Conservation (phyloP, 2,329 filamentous ascomycete species). For the Fusarium pseudoanthophilum region DNA sequence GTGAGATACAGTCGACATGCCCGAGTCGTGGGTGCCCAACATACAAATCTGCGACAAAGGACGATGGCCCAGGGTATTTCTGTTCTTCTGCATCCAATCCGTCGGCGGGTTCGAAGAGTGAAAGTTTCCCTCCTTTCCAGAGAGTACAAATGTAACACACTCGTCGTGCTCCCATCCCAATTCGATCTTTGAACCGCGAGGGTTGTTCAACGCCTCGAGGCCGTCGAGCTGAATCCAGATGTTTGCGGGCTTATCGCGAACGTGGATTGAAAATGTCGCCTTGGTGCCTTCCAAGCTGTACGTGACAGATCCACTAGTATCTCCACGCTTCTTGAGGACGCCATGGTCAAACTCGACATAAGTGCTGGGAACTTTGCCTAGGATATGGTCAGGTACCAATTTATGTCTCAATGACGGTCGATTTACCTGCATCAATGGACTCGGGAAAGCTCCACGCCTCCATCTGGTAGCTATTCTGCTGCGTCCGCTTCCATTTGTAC, state of each 20-base stretch:
- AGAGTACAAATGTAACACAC: constrained; percentile 9
- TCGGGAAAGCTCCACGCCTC: constrained; percentile 6
- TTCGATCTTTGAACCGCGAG: constrained; percentile 3
- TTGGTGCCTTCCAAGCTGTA: constrained; percentile 5
- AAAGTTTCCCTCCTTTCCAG: not conserved
- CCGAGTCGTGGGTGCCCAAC: constrained; percentile 7
- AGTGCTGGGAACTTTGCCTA: not conserved
- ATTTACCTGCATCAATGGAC: constrained; percentile 3
- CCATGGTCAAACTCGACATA: constrained; percentile 11
- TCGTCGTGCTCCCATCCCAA: constrained; percentile 11
- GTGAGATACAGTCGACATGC: constrained; percentile 6
- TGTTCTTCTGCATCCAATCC: constrained; percentile 20
- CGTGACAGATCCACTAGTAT: constrained; percentile 5
- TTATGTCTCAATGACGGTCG: not conserved
- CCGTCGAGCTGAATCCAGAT: constrained; percentile 9
- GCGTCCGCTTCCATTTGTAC: constrained; percentile 11
- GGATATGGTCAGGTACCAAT: not conserved
- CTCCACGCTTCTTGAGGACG: not conserved
- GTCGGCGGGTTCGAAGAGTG: constrained; percentile 1
- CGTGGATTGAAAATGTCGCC: constrained; percentile 5
- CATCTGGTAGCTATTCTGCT: constrained; percentile 19
- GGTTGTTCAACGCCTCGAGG: not conserved
- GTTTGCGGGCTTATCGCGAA: constrained; percentile 6
- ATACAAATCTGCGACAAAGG: constrained; percentile 12
- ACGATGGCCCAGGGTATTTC: not conserved